Base-by-base conservation (phyloP, 805 yeast species). In the Lachancea kluyveri region DNA sequence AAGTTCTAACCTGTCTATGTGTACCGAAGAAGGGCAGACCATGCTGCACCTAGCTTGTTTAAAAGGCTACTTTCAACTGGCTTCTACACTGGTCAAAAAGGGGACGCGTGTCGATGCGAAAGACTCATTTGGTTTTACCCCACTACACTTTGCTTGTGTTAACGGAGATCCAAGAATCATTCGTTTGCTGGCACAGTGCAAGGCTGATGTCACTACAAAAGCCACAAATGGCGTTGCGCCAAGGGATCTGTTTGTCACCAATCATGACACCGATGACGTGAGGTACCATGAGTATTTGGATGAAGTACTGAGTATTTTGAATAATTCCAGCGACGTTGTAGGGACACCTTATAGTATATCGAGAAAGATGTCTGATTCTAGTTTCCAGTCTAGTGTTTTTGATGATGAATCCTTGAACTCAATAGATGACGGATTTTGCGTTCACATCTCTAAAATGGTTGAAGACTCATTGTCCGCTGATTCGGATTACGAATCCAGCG, bases 11-110 rank as follows among this genome's bases (percentile, higher is more conserved):
- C 74, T 92, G 77, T 86, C 85, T 17, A 67, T 87, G 42, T 76
- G 87, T 46, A 92, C 88, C 37, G 42, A 60, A 17, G 84, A 84
- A 50, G 95, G 96, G 10, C 96, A 92, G 54, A 78, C 94, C 0
- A 66, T 92, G 67, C 62, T 92, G 31, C 98, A 92, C 58, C 66
- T 92, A 40, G 87, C 97, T 1, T 70, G 87, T 8, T 54, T 83
- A 37, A 77, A 79, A 50, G 90, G 90, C 13, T 83, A 84, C 47
- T 55, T 62, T 24, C 67, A 70, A 20, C 65, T 92, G 33, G 72
- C 75, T 11, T 61, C 70, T 15, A 77, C 77, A 17, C 67, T 92
- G 48, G 62, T 88, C 4, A 75, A 69, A 30, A 74, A 61, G 24
- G 79, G 78, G 22, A 79, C 86, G 37, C 72, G 79, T 47, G 67